Evolutionary conservation across 495 filamentous ascomycete genomes (phyloP).

Genomic region (Jackrogersella minutella): DNA sequence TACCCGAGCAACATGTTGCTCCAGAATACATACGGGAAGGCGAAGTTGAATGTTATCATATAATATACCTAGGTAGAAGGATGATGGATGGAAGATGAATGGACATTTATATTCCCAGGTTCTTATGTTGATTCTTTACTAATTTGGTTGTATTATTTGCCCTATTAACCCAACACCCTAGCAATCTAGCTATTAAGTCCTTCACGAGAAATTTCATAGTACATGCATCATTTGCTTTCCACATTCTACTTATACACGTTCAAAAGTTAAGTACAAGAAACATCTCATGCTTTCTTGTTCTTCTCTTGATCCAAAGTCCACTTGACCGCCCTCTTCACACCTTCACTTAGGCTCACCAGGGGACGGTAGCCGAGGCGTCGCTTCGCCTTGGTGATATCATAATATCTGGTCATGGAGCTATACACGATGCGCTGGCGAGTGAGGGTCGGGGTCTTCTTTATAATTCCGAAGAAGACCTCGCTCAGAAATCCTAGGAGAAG

Average conservation of each 20-base stretch:
- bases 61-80: too few relatives aligned
- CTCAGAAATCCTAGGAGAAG: constrained; percentile 70
- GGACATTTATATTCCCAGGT: too few relatives aligned
- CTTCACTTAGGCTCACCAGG: constrained; percentile 76
- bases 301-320: constrained; percentile 67
- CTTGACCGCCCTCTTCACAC: constrained; percentile 71
- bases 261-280: neutral
- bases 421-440: constrained; percentile 78
- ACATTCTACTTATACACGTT: constrained; percentile 8
- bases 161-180: neutral
- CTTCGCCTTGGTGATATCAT: constrained; percentile 85
- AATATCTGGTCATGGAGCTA: constrained; percentile 85
- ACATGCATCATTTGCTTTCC: constrained; percentile 1
- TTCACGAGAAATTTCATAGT: constrained; percentile 8
- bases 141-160: neutral
- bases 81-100: neutral
- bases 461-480: constrained; percentile 71
- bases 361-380: constrained; percentile 77
- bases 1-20: neutral
- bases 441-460: constrained; percentile 78
- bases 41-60: too few relatives aligned
- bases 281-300: constrained; percentile 38
- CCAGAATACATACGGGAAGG: neutral
- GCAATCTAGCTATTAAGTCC: neutral
- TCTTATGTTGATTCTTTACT: neutral